A percentile compares a stretch with the other conserved stretches of the same genome.
Evolutionary conservation across 306 rosid species (phyloP).

Genomic region (Cucumis hystrix): DNA sequence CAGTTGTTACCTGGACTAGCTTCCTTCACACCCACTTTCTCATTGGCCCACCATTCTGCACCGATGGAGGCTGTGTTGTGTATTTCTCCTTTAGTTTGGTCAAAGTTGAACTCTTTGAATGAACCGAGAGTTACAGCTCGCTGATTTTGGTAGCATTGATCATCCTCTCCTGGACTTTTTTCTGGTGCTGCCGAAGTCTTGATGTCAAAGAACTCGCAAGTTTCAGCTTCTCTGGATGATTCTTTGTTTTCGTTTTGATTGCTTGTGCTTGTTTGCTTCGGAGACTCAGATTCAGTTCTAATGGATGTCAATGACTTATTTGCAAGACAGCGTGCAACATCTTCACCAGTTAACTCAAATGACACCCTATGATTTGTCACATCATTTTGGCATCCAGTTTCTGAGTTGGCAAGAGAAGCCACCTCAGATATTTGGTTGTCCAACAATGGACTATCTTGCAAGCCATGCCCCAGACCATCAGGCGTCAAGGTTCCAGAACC

Average conservation of each 20-base stretch:
- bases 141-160: constrained; percentile 48
- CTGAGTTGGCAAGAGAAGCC: constrained; percentile 43
- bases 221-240: constrained; percentile 18
- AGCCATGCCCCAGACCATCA: constrained; percentile 40
- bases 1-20: constrained; percentile 39
- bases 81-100: constrained; percentile 53
- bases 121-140: constrained; percentile 50
- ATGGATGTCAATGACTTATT: constrained; percentile 36
- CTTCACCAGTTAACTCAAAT: constrained; percentile 89
- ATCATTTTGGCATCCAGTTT: constrained; percentile 35
- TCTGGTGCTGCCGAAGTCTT: constrained; percentile 24
- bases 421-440: constrained; percentile 39
- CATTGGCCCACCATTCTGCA: constrained; percentile 70
- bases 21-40: constrained; percentile 33
- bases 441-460: constrained; percentile 17
- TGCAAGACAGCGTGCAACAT: constrained; percentile 82
- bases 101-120: constrained; percentile 77
- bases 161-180: constrained; percentile 25
- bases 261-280: constrained; percentile 35
- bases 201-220: constrained; percentile 24
- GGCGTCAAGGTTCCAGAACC: constrained; percentile 38
- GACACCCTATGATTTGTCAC: constrained; percentile 78
- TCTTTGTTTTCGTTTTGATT: constrained; percentile 24
- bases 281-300: constrained; percentile 39
- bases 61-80: constrained; percentile 33